Evolutionary conservation across 192 early-diverging fungal genomes (phyloP), one percentile per base, ranked within the genome.

Genomic region (Dispira parvispora): DNA sequence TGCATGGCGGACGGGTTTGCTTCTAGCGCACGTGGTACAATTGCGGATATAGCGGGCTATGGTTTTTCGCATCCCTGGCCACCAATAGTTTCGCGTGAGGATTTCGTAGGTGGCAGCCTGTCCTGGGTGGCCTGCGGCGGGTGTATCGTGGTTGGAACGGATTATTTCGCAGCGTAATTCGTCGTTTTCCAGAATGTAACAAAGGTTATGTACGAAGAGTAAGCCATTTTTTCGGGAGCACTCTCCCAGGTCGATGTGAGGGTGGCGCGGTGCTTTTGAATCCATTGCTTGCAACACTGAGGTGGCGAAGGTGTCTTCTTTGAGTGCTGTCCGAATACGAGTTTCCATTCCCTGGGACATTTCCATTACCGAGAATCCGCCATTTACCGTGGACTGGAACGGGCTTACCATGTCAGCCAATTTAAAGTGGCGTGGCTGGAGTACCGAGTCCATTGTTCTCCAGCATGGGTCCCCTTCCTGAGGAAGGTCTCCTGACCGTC

Each of bases 81-180:
- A n/a, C n/a, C n/a, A n/a, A n/a, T n/a, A n/a, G n/a, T n/a, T n/a
- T n/a, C 72, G 28, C 0, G 65, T 43, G 3, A 78, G 43, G 12
- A 74, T 43, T 4, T 77, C 75, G 9, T 43, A 63, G 1, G 76
- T 78, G 44, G 70, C 71, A 9, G 71, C 1, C 75, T 62, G 0
- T 26, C 38, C 1, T n/a, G n/a, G n/a, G n/a, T n/a, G n/a, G n/a
- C n/a, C n/a, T n/a, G n/a, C n/a, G n/a, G n/a, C n/a, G n/a, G 49
- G 64, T 0, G 55, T 44, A 54, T 73, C 67, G 43, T 78, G 75
- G 43, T 69, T 64, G 60, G 55, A 50, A 18, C 47, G 23, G 0
- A 74, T 62, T 14, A 74, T 46, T 5, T 25, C 10, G 0, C 43
- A 23, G 21, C 63, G 63, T n/a, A 71, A 43, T 0, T 61, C 52